phyloP scores from a whole-genome alignment of 768 basidiomycete genomes.

The Hypholoma fasciculare region DNA sequence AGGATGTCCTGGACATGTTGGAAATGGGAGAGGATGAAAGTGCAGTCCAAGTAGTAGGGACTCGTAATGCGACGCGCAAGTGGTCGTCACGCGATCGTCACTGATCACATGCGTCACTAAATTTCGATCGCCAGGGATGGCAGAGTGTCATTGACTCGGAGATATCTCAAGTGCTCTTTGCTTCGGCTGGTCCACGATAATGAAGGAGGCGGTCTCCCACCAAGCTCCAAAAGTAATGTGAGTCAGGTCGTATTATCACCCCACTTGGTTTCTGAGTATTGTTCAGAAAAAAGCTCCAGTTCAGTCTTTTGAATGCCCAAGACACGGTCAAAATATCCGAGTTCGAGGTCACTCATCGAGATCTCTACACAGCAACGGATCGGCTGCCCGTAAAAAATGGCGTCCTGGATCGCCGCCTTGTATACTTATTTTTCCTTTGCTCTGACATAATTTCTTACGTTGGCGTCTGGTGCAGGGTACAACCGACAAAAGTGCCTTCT shows the following conservation, averaged over 20 bases:
- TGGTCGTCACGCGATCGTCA: constrained; percentile 39
- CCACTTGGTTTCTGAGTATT: constrained; percentile 7
- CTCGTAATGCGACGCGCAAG: constrained; percentile 54
- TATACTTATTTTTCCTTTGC: constrained; percentile 35
- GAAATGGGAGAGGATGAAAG: constrained; percentile 21
- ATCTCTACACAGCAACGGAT: constrained; percentile 84
- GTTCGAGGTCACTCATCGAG: constrained; percentile 92
- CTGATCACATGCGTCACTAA: constrained; percentile 32
- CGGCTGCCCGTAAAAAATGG: constrained; percentile 89
- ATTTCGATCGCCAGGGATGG: constrained; percentile 3
- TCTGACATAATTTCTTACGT: not conserved
- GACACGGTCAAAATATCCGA: constrained; percentile 96
- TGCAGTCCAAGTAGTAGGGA: constrained; percentile 9
- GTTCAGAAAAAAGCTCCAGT: constrained; percentile 91
- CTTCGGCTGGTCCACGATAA: constrained; percentile 27
- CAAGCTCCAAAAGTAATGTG: constrained; percentile 85
- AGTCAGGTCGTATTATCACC: constrained; percentile 18
- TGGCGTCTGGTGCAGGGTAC: constrained; percentile 64
- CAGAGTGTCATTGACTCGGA: not conserved
- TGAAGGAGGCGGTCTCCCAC: constrained; percentile 84
- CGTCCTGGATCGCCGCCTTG: constrained; percentile 89
- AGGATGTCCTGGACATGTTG: constrained; percentile 91
- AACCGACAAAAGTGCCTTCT: constrained; percentile 88
- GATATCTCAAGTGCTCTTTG: not conserved
- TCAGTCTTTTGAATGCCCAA: constrained; percentile 90